phyloP scores from a whole-genome alignment of 306 rosid genomes.

The Sicyos baderoa region DNA sequence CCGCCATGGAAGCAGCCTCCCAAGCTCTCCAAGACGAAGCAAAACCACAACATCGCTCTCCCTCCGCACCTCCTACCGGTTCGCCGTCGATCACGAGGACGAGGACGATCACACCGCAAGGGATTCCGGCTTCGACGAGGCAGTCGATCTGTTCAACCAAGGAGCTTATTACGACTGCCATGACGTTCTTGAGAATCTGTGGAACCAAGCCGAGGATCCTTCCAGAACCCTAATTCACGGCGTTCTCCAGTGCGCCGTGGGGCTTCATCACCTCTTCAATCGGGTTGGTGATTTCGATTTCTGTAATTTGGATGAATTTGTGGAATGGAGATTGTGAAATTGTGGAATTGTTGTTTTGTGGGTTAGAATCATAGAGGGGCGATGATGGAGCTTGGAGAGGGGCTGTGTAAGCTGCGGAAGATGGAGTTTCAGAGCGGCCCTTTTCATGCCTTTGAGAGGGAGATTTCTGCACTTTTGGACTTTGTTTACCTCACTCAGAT shows the following conservation, averaged over 20 bases:
- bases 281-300: conserved; percentile 36
- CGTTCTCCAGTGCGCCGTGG: conserved; percentile 80
- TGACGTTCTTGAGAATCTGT: conserved; percentile 66
- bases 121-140: conserved; percentile 49
- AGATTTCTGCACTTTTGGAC: conserved; percentile 62
- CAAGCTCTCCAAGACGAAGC: background rate
- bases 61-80: conserved; percentile 26
- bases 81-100: conserved; percentile 20
- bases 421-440: conserved; percentile 71
- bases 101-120: conserved; percentile 31
- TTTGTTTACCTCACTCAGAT: conserved; percentile 85
- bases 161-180: conserved; percentile 72
- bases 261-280: conserved; percentile 78
- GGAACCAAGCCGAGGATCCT: conserved; percentile 77
- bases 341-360: background rate
- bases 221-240: conserved; percentile 77
- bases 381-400: conserved; percentile 94
- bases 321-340: conserved; percentile 1
- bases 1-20: conserved; percentile 14
- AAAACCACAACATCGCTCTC: conserved; percentile 2
- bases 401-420: conserved; percentile 68
- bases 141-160: conserved; percentile 50
- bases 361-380: conserved; percentile 88
- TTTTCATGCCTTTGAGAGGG: conserved; percentile 60
- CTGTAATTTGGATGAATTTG: background rate